Conservation (phyloP, 768 basidiomycete genomes). For the Pleurotus tuber-regium region DNA sequence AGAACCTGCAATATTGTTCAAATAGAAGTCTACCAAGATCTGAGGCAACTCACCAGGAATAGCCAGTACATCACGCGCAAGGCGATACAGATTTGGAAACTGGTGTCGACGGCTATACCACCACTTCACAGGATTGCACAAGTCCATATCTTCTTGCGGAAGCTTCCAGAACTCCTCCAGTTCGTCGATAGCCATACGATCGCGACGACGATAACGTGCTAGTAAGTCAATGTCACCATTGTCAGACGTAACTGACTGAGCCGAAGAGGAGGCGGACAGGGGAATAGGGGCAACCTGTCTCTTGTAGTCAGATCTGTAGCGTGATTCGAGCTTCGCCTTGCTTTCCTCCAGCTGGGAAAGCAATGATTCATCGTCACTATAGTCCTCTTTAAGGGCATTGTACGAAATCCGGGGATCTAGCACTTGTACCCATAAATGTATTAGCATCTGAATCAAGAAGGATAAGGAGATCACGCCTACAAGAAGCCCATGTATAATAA, state of each 20-base stretch:
- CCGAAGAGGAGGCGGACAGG: background rate
- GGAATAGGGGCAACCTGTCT: background rate
- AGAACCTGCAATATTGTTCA: background rate
- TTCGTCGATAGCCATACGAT: background rate
- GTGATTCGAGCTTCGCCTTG: background rate
- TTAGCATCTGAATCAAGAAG: background rate
- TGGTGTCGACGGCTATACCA: too few species aligned
- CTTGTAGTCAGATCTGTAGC: background rate
- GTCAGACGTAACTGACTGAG: background rate
- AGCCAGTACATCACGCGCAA: too few species aligned
- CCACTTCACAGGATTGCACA: too few species aligned
- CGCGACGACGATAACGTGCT: background rate
- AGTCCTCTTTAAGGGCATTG: background rate
- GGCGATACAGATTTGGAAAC: too few species aligned
- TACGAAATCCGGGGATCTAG: background rate
- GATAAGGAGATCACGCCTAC: background rate
- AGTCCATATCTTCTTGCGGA: background rate
- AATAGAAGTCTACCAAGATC: too few species aligned
- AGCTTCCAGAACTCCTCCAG: slow-evolving; percentile 4
- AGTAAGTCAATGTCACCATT: background rate
- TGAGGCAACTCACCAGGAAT: too few species aligned
- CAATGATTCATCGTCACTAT: background rate
- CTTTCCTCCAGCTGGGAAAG: background rate
- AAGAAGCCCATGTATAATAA: background rate
- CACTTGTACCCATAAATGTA: background rate